phyloP scores from a whole-genome alignment of 371 early-diverging fungal species.

The Dichotomocladium elegans region DNA sequence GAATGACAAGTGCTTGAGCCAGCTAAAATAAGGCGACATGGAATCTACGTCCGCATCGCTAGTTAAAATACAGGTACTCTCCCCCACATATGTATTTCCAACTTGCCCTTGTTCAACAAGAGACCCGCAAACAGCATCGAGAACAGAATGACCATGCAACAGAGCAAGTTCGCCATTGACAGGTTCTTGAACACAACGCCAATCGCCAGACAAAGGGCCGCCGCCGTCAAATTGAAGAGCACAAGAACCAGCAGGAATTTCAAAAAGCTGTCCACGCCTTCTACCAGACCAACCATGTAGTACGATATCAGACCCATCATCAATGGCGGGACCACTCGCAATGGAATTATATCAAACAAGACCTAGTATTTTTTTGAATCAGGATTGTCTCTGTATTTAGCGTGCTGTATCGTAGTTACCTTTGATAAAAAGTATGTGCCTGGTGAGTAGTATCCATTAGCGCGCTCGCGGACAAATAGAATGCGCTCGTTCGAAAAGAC shows the following conservation, averaged over 20 bases:
- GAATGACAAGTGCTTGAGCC: conserved; percentile 79
- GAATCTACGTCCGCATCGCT: conserved; percentile 50
- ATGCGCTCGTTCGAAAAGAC: conserved; percentile 71
- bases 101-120: conserved; percentile 73
- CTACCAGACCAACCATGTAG: conserved; percentile 82
- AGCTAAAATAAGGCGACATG: conserved; percentile 71
- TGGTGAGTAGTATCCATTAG: conserved; percentile 83
- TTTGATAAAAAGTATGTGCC: conserved; percentile 73
- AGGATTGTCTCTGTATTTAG: no score
- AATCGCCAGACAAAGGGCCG: conserved; percentile 76
- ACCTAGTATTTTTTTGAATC: conserved; percentile 48
- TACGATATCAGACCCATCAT: conserved; percentile 85
- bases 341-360: conserved; percentile 79
- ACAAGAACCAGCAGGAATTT: conserved; percentile 86
- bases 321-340: conserved; percentile 85
- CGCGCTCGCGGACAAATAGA: conserved; percentile 79
- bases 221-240: conserved; percentile 81
- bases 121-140: conserved; percentile 90
- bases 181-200: conserved; percentile 73
- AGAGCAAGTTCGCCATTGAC: conserved; percentile 77
- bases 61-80: background rate
- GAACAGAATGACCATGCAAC: conserved; percentile 80
- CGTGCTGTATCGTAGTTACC: no score
- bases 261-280: conserved; percentile 62
- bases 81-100: background rate